Evolutionary conservation across 2,329 filamentous ascomycete species (phyloP).

Genomic region (Clonostachys rhizophaga): DNA sequence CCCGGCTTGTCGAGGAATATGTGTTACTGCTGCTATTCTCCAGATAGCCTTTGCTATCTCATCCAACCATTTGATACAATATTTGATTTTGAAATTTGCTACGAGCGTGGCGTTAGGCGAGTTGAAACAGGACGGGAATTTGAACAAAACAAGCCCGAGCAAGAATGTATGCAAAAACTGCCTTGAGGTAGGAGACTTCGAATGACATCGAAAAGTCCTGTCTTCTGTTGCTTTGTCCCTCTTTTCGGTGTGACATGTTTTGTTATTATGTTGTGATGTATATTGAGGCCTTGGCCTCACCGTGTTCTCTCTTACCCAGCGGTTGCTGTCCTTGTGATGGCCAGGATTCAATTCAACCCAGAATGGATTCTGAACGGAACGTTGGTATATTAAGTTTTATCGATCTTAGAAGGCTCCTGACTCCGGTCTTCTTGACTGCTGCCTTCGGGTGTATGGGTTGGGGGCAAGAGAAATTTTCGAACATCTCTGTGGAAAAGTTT

Average conservation of each 20-base stretch:
- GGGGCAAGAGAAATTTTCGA: slow-evolving; percentile 36
- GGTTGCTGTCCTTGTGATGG: slow-evolving; percentile 70
- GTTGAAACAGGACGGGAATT: no score
- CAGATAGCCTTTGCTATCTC: not conserved
- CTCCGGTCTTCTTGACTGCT: slow-evolving; percentile 13
- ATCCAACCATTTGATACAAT: not conserved
- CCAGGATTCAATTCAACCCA: slow-evolving; percentile 66
- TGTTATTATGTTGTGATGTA: no score
- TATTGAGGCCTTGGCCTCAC: no score
- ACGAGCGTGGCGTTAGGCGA: slow-evolving; percentile 2
- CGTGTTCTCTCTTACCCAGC: slow-evolving; percentile 40
- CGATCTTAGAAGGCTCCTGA: slow-evolving; percentile 32
- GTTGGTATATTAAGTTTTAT: slow-evolving; percentile 58
- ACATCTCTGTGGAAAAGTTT: slow-evolving; percentile 15
- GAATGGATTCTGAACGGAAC: slow-evolving; percentile 77
- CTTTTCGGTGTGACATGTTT: no score
- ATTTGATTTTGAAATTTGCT: not conserved
- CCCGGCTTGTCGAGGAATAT: not conserved
- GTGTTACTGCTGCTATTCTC: not conserved
- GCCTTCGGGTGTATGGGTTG: slow-evolving; percentile 21
- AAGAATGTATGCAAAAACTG: no score
- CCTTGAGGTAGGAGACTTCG: no score
- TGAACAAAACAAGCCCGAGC: no score
- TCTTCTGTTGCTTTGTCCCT: no score
- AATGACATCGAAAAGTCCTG: no score